These are phyloP conservation scores for Zygosaccharomyces lentus DNA, from an alignment of 805 yeast species.

Conservation along the genomic window DNA sequence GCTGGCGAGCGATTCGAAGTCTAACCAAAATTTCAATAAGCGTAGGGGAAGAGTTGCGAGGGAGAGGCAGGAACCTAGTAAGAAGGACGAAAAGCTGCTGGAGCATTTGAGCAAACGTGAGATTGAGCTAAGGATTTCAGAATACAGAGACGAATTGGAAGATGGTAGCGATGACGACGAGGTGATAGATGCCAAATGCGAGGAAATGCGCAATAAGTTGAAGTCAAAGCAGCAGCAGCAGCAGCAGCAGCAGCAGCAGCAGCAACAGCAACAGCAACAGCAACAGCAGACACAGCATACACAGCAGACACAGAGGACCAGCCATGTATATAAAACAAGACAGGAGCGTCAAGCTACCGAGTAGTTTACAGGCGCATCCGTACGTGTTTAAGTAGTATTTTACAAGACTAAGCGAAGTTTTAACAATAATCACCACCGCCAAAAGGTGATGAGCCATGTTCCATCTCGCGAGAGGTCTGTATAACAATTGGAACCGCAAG, in stretches of 20 bases:
- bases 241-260: not conserved
- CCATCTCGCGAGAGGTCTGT: constrained; percentile 60
- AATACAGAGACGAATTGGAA: constrained; percentile 28
- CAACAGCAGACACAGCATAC: not conserved
- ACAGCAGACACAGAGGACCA: not conserved
- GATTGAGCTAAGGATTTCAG: constrained; percentile 29
- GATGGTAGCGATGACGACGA: constrained; percentile 22
- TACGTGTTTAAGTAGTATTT: not conserved
- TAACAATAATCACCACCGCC: not conserved
- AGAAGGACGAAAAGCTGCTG: constrained; percentile 1
- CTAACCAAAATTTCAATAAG: constrained; percentile 12
- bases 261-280: not conserved
- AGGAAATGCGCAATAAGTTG: constrained; percentile 17
- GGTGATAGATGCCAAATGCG: constrained; percentile 21
- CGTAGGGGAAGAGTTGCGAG: constrained; percentile 4
- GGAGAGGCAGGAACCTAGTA: constrained; percentile 2
- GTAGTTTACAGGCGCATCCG: not conserved
- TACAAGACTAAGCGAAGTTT: constrained; percentile 4
- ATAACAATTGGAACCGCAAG: constrained; percentile 51
- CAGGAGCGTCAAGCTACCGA: not conserved
- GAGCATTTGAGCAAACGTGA: constrained; percentile 25
- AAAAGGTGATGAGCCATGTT: constrained; percentile 44
- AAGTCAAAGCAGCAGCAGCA: constrained; percentile 9
- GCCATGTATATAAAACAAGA: constrained; percentile 1
- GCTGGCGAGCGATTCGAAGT: constrained; percentile 19